These are phyloP conservation scores for Elasticomyces elasticus DNA, from an alignment of 495 filamentous ascomycete genomes.

Conservation along the genomic window DNA sequence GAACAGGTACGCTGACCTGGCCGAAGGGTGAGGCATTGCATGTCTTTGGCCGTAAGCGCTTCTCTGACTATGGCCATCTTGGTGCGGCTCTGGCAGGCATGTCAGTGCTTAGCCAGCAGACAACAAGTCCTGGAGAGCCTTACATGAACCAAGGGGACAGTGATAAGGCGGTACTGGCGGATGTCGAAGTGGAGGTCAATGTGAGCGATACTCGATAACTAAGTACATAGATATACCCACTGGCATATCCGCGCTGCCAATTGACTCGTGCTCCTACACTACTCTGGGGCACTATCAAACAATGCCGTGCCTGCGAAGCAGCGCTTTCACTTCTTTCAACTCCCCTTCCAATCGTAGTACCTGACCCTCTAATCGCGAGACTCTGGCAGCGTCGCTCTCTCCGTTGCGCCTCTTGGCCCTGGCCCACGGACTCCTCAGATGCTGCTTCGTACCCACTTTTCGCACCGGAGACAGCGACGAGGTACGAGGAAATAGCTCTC, in stretches of 20 bases:
- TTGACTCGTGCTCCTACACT: too few species aligned
- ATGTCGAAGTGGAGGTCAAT: constrained; percentile 1
- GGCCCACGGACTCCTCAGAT: constrained; percentile 8
- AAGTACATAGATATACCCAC: too few species aligned
- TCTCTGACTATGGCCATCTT: constrained; percentile 18
- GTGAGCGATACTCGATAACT: too few species aligned
- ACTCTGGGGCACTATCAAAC: too few species aligned
- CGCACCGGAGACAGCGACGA: constrained; percentile 14
- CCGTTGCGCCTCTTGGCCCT: constrained; percentile 1
- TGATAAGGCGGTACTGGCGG: neutral
- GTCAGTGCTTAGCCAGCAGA: constrained; percentile 5
- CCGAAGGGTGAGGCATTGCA: constrained; percentile 14
- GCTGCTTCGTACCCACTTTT: neutral
- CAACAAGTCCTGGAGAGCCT: neutral
- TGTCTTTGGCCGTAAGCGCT: constrained; percentile 12
- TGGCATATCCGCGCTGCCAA: too few species aligned
- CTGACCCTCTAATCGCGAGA: constrained; percentile 6
- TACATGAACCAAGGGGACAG: neutral
- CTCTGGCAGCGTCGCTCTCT: neutral
- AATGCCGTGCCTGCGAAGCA: constrained; percentile 9
- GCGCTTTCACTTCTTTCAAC: constrained; percentile 9
- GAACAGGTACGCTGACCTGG: constrained; percentile 8
- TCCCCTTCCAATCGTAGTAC: constrained; percentile 13
- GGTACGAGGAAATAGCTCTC: constrained; percentile 14
- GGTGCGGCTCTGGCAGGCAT: constrained; percentile 15